These are phyloP conservation scores for Oryza brachyantha DNA, from an alignment of 176 grass and related monocot genomes.

Conservation along the genomic window DNA sequence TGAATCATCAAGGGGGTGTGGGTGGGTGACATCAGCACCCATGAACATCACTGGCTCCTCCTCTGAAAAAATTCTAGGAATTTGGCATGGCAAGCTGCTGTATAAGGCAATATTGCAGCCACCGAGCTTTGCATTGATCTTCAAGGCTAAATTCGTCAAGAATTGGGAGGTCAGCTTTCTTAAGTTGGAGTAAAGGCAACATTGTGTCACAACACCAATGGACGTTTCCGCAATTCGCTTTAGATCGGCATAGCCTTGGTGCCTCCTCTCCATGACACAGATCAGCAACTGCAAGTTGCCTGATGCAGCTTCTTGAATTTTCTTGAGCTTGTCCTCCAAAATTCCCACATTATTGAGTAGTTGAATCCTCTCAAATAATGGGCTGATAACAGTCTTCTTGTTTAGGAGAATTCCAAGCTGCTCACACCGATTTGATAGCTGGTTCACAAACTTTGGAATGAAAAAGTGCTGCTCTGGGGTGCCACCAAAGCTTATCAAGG, in stretches of 20 bases:
- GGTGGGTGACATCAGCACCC: slow-evolving; percentile 95
- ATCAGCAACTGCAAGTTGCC: slow-evolving; percentile 84
- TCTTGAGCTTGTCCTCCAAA: slow-evolving; percentile 72
- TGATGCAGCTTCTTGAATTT: slow-evolving; percentile 71
- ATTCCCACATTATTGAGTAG: slow-evolving; percentile 67
- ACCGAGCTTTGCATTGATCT: slow-evolving; percentile 91
- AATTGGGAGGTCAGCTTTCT: slow-evolving; percentile 70
- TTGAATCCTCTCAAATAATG: slow-evolving; percentile 76
- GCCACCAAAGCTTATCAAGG: slow-evolving; percentile 93
- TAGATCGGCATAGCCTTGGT: slow-evolving; percentile 80
- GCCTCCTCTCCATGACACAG: slow-evolving; percentile 85
- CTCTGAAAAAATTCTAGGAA: slow-evolving; percentile 66
- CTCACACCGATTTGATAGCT: slow-evolving; percentile 68
- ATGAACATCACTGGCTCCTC: slow-evolving; percentile 88
- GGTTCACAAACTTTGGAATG: slow-evolving; percentile 76
- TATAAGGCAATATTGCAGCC: slow-evolving; percentile 74
- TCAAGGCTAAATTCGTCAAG: slow-evolving; percentile 75
- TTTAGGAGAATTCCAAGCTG: slow-evolving; percentile 81
- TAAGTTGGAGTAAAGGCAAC: slow-evolving; percentile 91
- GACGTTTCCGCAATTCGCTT: slow-evolving; percentile 88
- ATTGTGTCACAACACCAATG: slow-evolving; percentile 85
- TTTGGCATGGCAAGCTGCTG: slow-evolving; percentile 77
- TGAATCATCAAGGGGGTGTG: slow-evolving; percentile 82
- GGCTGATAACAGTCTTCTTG: slow-evolving; percentile 64
- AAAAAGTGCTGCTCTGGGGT: slow-evolving; percentile 62